Base-by-base conservation (phyloP, 2,329 filamentous ascomycete genomes). In the Diaporthe humulicola region DNA sequence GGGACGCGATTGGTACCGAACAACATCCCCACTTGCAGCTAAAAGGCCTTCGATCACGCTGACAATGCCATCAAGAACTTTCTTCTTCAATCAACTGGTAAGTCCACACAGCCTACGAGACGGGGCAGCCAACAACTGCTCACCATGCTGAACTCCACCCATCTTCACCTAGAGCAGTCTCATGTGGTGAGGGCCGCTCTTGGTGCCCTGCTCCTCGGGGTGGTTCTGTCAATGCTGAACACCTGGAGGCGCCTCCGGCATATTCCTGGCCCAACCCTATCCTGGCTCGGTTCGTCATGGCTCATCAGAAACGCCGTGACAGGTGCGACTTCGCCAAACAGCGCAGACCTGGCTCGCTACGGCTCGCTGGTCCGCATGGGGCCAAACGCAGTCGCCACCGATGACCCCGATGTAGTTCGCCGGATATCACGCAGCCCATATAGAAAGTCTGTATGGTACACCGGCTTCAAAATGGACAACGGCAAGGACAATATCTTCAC, bases 211-310 rank as follows among this genome's bases (percentile, higher is more conserved):
- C 2, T 64, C 4, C 2, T 64, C 19, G 25, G n/a, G 1, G 3
- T 45, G 25, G 4, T 30, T 40, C 10, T 64, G 17, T 64, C 40
- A 33, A 30, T 19, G 4, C 28, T 48, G 15, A 30, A 33, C 10
- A n/a, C 40, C 6, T 64, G 60, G 60, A 22, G 17, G 28, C 60
- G 60, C 15, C 60, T 64, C 40, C 60, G 60, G 2, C 60, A 64
- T 9, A 48, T 64, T 15, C 60, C 60, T 17, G 60, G 60, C 3
- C 60, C 60, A 15, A 22, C 40, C 4, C 19, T 64, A 1, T 64
- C 60, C 17, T 64, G 60, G 60, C 38, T 64, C 3, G 60, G 60
- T 6, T 64, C 60, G 0, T 64, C 60, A 48, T 64, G 60, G 60
- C 40, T 64, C 2, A 48, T 64, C 38, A 64, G 19, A 22, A 48